phyloP scores from a whole-genome alignment of 140 eudicot genomes.

The Senecio squalidus region DNA sequence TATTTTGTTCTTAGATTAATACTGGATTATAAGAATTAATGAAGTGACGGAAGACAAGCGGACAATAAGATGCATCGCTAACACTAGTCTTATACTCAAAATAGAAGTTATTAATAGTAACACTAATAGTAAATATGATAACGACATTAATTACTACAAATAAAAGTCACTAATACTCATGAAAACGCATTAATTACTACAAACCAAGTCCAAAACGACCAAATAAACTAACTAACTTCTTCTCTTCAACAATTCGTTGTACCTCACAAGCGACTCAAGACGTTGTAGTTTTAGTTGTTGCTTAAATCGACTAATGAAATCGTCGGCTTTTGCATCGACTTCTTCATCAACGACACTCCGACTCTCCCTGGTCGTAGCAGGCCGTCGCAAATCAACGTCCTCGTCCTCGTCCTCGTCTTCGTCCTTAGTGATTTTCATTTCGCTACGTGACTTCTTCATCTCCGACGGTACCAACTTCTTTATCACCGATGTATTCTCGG shows the following conservation, averaged over 20 bases:
- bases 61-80: too few species aligned
- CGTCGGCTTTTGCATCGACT: slow-evolving; percentile 72
- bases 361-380: slow-evolving; percentile 40
- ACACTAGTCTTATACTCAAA: too few species aligned
- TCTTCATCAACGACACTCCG: slow-evolving; percentile 37
- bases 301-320: slow-evolving; percentile 66
- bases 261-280: slow-evolving; percentile 64
- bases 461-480: slow-evolving; percentile 6
- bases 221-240: slow-evolving; percentile 14
- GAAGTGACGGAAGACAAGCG: too few species aligned
- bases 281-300: slow-evolving; percentile 79
- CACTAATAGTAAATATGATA: too few species aligned
- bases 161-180: too few species aligned
- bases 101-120: too few species aligned
- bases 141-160: too few species aligned
- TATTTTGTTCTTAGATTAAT: too few species aligned
- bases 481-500: slow-evolving; percentile 21
- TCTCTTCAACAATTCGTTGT: slow-evolving; percentile 38
- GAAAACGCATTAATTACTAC: neutral
- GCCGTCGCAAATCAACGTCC: slow-evolving; percentile 33
- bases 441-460: slow-evolving; percentile 50
- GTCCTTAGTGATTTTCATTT: slow-evolving; percentile 4
- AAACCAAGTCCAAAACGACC: neutral
- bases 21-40: too few species aligned
- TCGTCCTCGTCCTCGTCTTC: slow-evolving; percentile 11